Conservation (phyloP, 148 eudicot species). For the Fallopia convolvulus region DNA sequence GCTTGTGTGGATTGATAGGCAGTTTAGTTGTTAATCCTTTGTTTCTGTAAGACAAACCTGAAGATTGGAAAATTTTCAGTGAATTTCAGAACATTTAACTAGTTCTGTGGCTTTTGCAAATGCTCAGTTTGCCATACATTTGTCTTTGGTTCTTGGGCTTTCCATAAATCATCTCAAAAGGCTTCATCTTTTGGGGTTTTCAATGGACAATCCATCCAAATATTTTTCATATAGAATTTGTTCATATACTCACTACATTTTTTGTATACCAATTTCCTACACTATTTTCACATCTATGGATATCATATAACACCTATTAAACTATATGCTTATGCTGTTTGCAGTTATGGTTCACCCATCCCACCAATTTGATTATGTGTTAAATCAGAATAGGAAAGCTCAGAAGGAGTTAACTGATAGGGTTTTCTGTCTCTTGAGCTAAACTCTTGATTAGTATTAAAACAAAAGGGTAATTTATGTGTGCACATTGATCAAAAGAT, state of each 20-base stretch:
- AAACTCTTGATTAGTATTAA: background rate
- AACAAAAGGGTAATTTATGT: background rate
- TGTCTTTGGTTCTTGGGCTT: background rate
- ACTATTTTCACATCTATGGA: background rate
- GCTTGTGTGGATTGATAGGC: background rate
- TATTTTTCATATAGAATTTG: background rate
- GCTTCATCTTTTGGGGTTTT: background rate
- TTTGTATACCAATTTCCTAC: background rate
- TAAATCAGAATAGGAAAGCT: background rate
- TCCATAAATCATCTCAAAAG: background rate
- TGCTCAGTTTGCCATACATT: background rate
- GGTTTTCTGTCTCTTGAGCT: background rate
- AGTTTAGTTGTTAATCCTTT: background rate
- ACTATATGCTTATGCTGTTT: background rate
- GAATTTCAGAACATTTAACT: background rate
- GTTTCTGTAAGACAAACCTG: background rate
- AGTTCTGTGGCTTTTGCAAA: background rate
- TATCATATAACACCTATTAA: background rate
- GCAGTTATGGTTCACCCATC: background rate
- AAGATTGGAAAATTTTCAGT: background rate
- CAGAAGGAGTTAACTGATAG: background rate
- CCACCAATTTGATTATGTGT: background rate
- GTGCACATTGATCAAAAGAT: background rate
- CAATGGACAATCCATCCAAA: background rate
- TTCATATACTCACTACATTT: background rate